Base-by-base conservation (phyloP, 306 rosid genomes). In the Begonia fuchsioides region DNA sequence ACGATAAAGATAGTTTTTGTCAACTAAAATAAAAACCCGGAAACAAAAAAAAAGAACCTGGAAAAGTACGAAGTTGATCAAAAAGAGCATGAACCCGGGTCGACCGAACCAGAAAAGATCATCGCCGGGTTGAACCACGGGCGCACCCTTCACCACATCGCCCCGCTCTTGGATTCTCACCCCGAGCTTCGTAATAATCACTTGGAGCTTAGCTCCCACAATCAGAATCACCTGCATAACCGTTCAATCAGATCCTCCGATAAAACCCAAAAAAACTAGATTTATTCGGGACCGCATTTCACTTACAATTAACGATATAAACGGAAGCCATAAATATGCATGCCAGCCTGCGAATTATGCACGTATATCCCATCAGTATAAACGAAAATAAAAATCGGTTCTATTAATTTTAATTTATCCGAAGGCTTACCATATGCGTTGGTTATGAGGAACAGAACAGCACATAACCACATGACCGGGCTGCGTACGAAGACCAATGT, bases 311-410 rank as follows among this genome's bases (percentile, higher is more conserved):
- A 88, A 47, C 40, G 96, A 81, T 48, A 83, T 18, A 54, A 78
- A 76, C 47, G 96, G 96, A 53, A 88, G 72, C 96, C 96, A 88
- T 1, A 67, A 55, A 62, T 76, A 70, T 51, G 94, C 44, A 62
- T 80, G 1, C 78, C 76, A 73, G 53, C 86, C 95, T 88, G 35
- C 7, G 7, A 26, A 26, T 26, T 26, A 3, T 26, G 35, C 35
- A 26, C 5, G 35, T 26, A 26, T 4, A 26, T 4, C 8, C 1
- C 8, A 4, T 26, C 2, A 26, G 35, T 5, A 26, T n/a, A n/a
- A n/a, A n/a, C n/a, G n/a, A 26, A 26, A 26, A 1, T 26, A 26
- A 5, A 26, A 26, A 26, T 0, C 35, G 7, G 35, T 4, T 26
- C 7, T 5, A 26, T 26, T 26, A 26, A n/a, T n/a, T n/a, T n/a